Evolutionary conservation across 2,329 filamentous ascomycete genomes (phyloP), one percentile per base, ranked within the genome.

Genomic region (Diaporthe batatas): DNA sequence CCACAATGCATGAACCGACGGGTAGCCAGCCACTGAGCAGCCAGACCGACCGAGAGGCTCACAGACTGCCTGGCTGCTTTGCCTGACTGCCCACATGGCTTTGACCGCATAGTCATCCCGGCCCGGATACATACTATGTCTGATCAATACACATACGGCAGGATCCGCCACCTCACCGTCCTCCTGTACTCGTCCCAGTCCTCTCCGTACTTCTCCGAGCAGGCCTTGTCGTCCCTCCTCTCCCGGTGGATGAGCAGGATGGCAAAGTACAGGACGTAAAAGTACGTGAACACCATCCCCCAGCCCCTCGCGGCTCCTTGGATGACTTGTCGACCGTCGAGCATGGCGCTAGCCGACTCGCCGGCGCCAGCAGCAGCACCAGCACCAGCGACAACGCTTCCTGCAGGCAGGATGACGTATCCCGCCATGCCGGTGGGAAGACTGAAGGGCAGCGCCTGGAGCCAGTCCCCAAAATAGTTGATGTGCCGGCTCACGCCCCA

Each of bases 401-500:
- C 86, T 5, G 84, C 84, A 12, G 87, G 85, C 11, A 91, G 85
- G 58, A 96, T 90, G 57, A 91, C 85, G 81, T 95, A 97, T 14
- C 94, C 94, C 0, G 94, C 92, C 72, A 95, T 81, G 3, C 93
- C 92, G 2, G 94, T 97, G 2, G 95, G 94, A 29, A 97, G 86
- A 75, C 91, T 94, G 82, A 95, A 97, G 0, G 94, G 90, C 93
- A 93, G 97, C 12, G 92, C 90, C 89, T 96, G 94, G 76, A 95
- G 87, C 94, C 94, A 97, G 83, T 98, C 95, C 65, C 94, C 95
- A 2, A 96, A 85, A 82, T 98, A 97, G 84, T 97, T 98, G 86
- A 97, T 95, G 82, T 98, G 95, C 62, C 95, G 90, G 1, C 94
- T 92, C 29, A 89, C 86, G 58, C 95, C 95, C 95, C 95, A 97